These are phyloP conservation scores for Spizellomyces sp. DNA, from an alignment of 192 early-diverging fungal species.

Conservation along the genomic window DNA sequence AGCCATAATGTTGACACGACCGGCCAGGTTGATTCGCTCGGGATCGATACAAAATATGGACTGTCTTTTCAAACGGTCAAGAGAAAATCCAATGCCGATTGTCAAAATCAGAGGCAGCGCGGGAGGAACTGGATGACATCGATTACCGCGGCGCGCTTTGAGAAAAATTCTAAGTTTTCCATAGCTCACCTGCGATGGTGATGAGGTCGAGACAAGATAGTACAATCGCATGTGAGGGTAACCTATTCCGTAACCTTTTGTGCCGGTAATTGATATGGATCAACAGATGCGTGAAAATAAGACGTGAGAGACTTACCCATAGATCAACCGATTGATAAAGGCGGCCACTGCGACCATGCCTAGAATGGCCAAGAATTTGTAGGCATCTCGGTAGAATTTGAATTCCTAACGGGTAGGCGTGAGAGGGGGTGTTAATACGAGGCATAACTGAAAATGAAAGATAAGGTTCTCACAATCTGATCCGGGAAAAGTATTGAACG, in stretches of 20 bases:
- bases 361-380: slow-evolving; percentile 41
- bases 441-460: slow-evolving; percentile 11
- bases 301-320: slow-evolving; percentile 20
- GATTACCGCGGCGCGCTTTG: neutral
- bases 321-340: slow-evolving; percentile 36
- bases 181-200: slow-evolving; percentile 44
- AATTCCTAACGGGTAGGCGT: slow-evolving; percentile 33
- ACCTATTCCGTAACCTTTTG: neutral
- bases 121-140: slow-evolving; percentile 36
- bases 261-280: neutral
- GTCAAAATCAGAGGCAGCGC: slow-evolving; percentile 51
- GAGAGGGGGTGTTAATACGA: neutral
- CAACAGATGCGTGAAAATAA: neutral
- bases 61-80: slow-evolving; percentile 36
- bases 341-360: slow-evolving; percentile 43
- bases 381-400: slow-evolving; percentile 50
- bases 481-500: slow-evolving; percentile 47
- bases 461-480: slow-evolving; percentile 11
- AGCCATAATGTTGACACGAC: slow-evolving; percentile 48
- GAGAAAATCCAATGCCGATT: slow-evolving; percentile 40
- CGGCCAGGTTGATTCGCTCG: slow-evolving; percentile 45
- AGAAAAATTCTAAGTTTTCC: neutral
- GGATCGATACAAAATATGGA: slow-evolving; percentile 48
- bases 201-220: slow-evolving; percentile 48
- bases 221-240: neutral